A percentile compares a stretch with the other conserved stretches of the same genome.
Evolutionary conservation across 78 protist species (phyloP).

Genomic region (Creolimax fragrantissima): DNA sequence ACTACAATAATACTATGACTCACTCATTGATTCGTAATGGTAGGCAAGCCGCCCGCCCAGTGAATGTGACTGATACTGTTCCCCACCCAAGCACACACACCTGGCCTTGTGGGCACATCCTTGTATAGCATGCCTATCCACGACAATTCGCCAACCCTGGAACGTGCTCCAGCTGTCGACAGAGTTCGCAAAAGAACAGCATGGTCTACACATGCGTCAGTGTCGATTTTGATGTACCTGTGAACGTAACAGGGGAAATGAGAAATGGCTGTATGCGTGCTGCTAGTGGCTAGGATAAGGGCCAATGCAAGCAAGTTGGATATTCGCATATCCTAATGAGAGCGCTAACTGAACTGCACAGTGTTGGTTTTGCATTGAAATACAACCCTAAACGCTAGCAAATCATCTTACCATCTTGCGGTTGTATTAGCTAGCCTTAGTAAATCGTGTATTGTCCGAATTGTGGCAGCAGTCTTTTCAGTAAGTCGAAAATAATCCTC

Average conservation of each 20-base stretch:
- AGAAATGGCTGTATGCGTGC: too few relatives aligned
- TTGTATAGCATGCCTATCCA: neutral
- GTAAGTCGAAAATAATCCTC: neutral
- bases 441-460: neutral
- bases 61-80: too few relatives aligned
- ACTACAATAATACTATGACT: too few relatives aligned
- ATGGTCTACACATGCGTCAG: neutral
- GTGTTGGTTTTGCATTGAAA: too few relatives aligned
- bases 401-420: neutral
- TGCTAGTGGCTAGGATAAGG: too few relatives aligned
- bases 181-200: neutral
- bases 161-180: neutral
- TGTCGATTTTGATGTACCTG: neutral
- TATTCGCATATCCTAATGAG: too few relatives aligned
- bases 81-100: neutral
- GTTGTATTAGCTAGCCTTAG: neutral
- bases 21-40: too few relatives aligned
- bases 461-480: neutral
- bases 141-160: neutral
- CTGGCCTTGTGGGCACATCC: neutral
- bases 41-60: too few relatives aligned
- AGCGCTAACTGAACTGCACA: too few relatives aligned
- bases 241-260: too few relatives aligned
- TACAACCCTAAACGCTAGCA: too few relatives aligned
- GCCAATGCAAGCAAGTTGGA: too few relatives aligned